A percentile compares a stretch with the other conserved stretches of the same genome.
Conservation (phyloP, 345 rosid genomes). For the Xanthoceras sorbifolium region DNA sequence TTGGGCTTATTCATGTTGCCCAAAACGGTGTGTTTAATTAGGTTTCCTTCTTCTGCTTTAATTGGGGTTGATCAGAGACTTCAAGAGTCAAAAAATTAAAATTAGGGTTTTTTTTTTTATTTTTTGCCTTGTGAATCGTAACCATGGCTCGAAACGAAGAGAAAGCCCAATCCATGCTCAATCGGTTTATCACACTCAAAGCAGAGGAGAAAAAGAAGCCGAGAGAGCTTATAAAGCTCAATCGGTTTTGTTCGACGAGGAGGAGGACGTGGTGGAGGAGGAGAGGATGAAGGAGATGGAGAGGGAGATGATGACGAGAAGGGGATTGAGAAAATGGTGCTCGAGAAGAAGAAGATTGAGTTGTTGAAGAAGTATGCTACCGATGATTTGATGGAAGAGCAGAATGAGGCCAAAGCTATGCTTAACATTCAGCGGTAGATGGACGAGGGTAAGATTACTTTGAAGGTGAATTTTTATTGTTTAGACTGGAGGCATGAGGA, state of each 20-base stretch:
- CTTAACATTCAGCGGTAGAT: constrained; percentile 77
- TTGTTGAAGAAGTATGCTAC: constrained; percentile 71
- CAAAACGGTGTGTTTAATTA: no score
- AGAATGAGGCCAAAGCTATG: constrained; percentile 81
- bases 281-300: constrained; percentile 57
- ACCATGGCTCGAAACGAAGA: constrained; percentile 95
- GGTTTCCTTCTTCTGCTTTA: not conserved
- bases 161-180: constrained; percentile 98
- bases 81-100: not conserved
- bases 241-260: constrained; percentile 88
- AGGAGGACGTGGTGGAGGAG: constrained; percentile 75
- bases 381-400: constrained; percentile 72
- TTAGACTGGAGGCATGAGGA: not conserved
- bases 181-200: constrained; percentile 72
- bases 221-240: no score
- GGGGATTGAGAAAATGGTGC: constrained; percentile 93
- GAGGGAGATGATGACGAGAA: constrained; percentile 93
- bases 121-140: not conserved
- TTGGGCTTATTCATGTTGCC: no score
- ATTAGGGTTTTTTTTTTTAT: not conserved
- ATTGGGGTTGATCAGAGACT: not conserved
- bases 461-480: not conserved
- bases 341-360: constrained; percentile 93
- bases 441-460: not conserved
- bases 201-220: constrained; percentile 91